Conservation (phyloP, 148 eudicot genomes). For the Nyssa sinensis region DNA sequence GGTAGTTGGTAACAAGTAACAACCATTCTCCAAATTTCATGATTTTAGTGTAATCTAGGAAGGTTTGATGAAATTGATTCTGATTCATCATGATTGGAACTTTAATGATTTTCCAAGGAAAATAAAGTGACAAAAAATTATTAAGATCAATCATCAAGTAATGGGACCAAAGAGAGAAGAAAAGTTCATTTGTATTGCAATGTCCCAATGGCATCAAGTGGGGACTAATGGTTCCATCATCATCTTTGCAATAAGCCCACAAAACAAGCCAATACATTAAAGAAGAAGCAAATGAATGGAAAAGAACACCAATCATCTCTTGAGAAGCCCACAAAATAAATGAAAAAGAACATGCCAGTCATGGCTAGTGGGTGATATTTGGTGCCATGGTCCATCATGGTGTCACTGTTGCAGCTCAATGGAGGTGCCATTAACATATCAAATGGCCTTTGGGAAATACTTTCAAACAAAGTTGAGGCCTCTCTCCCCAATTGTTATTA, state of each 20-base stretch:
- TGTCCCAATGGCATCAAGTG: slow-evolving; percentile 16
- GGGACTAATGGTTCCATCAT: neutral
- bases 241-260: neutral
- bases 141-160: slow-evolving; percentile 8
- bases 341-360: no score
- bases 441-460: slow-evolving; percentile 2
- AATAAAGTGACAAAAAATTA: no score
- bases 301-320: no score
- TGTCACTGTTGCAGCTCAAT: slow-evolving; percentile 1
- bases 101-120: no score
- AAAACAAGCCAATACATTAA: neutral
- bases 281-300: no score
- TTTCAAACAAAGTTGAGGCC: slow-evolving; percentile 12
- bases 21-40: no score
- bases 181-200: slow-evolving; percentile 11
- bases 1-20: no score
- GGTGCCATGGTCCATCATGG: slow-evolving; percentile 9
- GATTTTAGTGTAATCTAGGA: no score
- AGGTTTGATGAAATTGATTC: no score
- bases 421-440: slow-evolving; percentile 12
- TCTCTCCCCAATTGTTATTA: neutral
- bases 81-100: no score
- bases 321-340: no score
- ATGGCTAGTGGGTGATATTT: neutral
- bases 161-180: slow-evolving; percentile 20